phyloP scores from a whole-genome alignment of 208 protist species.

The Acanthamoeba divionensis region DNA sequence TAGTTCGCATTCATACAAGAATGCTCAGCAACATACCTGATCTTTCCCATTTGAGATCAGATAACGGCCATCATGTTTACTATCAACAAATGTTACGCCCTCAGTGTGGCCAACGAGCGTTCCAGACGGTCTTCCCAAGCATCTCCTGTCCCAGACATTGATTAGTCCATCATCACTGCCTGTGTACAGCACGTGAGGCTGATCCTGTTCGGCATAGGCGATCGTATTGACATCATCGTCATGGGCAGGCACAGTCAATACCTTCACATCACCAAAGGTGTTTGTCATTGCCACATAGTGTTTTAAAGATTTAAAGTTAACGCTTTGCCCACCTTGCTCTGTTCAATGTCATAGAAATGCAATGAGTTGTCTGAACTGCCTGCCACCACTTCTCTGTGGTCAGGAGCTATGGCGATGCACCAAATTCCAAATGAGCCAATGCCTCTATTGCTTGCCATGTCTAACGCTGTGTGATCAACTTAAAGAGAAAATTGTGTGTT shows the following conservation, averaged over 20 bases:
- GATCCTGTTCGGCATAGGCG: neutral
- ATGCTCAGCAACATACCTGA: no score
- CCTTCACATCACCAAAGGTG: no score
- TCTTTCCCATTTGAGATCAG: constrained; percentile 31
- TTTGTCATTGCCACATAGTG: no score
- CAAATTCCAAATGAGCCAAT: constrained; percentile 34
- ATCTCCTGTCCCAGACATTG: neutral
- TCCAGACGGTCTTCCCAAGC: neutral
- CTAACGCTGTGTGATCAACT: no score
- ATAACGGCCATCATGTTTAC: constrained; percentile 23
- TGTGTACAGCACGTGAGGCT: neutral
- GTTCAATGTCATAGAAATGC: neutral
- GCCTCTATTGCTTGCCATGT: neutral
- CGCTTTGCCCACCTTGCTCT: neutral
- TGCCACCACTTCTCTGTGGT: neutral
- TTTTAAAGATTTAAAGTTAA: no score
- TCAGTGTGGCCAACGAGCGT: neutral
- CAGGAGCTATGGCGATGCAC: neutral
- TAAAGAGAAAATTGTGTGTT: no score
- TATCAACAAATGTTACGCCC: neutral
- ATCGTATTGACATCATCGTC: constrained; percentile 8
- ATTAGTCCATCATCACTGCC: constrained; percentile 15
- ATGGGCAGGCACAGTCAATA: neutral
- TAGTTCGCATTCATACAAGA: no score
- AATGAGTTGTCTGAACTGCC: neutral